Percentiles rank a stretch among this genome's conserved stretches.
These are phyloP conservation scores for Arabis alpina DNA, from an alignment of 345 rosid genomes.

Conservation along the genomic window DNA sequence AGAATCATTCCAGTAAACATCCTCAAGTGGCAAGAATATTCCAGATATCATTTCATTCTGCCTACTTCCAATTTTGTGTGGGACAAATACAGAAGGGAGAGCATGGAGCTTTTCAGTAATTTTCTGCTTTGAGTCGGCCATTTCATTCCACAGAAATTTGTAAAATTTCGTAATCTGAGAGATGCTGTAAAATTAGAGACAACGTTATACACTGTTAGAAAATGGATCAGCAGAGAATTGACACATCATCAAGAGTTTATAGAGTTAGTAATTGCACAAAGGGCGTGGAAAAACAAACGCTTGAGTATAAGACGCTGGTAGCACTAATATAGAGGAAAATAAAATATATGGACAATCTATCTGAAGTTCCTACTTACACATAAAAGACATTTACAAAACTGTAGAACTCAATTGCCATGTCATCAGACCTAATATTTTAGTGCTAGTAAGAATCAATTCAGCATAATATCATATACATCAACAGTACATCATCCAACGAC, in stretches of 20 bases:
- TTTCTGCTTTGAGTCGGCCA: slow-evolving; percentile 55
- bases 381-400: neutral
- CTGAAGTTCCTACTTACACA: slow-evolving; percentile 10
- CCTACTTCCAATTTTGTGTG: slow-evolving; percentile 51
- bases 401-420: slow-evolving; percentile 10
- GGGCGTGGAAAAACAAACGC: slow-evolving; percentile 6
- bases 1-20: slow-evolving; percentile 84
- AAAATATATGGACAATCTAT: slow-evolving; percentile 22
- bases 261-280: neutral
- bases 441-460: neutral
- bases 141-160: slow-evolving; percentile 72
- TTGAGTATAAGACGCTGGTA: slow-evolving; percentile 21
- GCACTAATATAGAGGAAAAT: slow-evolving; percentile 7
- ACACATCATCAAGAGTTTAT: slow-evolving; percentile 6
- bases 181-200: slow-evolving; percentile 59
- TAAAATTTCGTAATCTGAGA: slow-evolving; percentile 80
- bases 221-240: slow-evolving; percentile 13
- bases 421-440: slow-evolving; percentile 11
- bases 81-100: slow-evolving; percentile 73
- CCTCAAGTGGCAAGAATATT: slow-evolving; percentile 61
- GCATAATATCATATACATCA: slow-evolving; percentile 7
- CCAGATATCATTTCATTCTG: slow-evolving; percentile 62
- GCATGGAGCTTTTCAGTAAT: slow-evolving; percentile 56
- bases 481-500: slow-evolving; percentile 5
- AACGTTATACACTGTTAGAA: slow-evolving; percentile 24